phyloP scores from a whole-genome alignment of 768 basidiomycete species.

The Russula lepida region DNA sequence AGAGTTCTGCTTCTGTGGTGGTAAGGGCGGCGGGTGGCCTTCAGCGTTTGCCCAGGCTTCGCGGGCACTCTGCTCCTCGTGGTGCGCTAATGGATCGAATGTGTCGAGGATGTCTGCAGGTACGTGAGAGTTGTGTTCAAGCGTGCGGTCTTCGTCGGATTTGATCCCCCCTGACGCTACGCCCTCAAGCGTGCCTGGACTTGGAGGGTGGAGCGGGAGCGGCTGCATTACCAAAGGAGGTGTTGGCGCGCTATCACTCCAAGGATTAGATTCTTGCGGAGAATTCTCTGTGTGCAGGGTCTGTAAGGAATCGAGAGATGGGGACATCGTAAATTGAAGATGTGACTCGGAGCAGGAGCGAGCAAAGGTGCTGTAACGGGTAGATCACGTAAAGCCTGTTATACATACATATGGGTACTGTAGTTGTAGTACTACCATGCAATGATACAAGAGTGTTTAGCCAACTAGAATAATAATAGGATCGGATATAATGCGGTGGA shows the following conservation, averaged over 20 bases:
- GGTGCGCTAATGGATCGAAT: conserved; percentile 59
- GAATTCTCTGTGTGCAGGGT: not conserved
- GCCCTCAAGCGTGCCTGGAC: not conserved
- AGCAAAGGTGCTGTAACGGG: not conserved
- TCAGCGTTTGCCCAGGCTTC: conserved; percentile 59
- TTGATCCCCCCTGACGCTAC: conserved; percentile 2
- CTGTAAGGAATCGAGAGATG: not conserved
- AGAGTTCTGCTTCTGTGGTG: not conserved
- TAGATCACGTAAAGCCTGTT: conserved; percentile 5
- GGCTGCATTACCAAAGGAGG: not conserved
- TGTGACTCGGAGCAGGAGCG: not conserved
- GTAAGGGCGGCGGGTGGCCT: conserved; percentile 51
- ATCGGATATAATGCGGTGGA: not conserved
- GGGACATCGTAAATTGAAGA: not conserved
- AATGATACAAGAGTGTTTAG: not conserved
- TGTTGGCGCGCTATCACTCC: conserved; percentile 8
- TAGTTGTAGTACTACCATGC: not conserved
- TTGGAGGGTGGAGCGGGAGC: conserved; percentile 1
- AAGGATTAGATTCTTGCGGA: conserved; percentile 3
- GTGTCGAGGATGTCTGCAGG: conserved; percentile 39
- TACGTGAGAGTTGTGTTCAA: not conserved
- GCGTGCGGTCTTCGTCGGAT: not conserved
- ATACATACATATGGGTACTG: conserved; percentile 2
- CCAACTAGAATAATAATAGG: not conserved
- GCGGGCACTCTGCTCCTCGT: conserved; percentile 50